Base-by-base conservation (phyloP, 192 early-diverging fungal genomes). In the Oehlia diaphana region DNA sequence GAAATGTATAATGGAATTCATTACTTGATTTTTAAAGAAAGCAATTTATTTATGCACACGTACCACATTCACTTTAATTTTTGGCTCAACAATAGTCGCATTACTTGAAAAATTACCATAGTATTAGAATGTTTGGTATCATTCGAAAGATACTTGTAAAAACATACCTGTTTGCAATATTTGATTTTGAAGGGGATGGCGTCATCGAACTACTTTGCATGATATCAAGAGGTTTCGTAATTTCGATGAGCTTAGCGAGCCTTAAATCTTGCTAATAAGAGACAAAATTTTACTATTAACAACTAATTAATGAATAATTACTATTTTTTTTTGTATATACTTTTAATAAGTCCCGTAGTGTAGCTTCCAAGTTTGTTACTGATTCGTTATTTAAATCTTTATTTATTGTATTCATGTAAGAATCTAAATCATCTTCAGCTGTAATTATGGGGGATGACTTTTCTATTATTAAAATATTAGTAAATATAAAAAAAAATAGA, bases 391-490 rank as follows among this genome's bases (percentile, higher is more conserved):
- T 83, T 49, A 88, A 76, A 10, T 84, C 71, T 19, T 84, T 87
- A 26, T 85, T 81, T 16, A 94, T 78, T 16, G 82, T 79, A n/a
- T 79, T 79, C 90, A 94, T 93, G 53, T 91, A 94, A 1, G 82
- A 84, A 72, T 94, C 93, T 42, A 94, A 72, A 65, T 92, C 93
- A 31, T 91, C 87, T 0, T 84, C 87, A 1, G 84, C 84, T 9
- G 84, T 84, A 9, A 77, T 68, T 12, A 72, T 10, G 26, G 67
- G 66, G 39, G 70, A 49, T 73, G 58, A 44, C 70, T 64, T 44
- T 26, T 53, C 68, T 85, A 42, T n/a, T 12, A 12, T 47, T 12
- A 47, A 47, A 12, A 3, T 47, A 9, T 10, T 47, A 12, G 44
- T 47, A 44, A 65, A 44, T 50, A 33, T 31, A 61, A 19, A 47